Conservation (phyloP, 2,329 filamentous ascomycete species). For the Thelonectria blattea region DNA sequence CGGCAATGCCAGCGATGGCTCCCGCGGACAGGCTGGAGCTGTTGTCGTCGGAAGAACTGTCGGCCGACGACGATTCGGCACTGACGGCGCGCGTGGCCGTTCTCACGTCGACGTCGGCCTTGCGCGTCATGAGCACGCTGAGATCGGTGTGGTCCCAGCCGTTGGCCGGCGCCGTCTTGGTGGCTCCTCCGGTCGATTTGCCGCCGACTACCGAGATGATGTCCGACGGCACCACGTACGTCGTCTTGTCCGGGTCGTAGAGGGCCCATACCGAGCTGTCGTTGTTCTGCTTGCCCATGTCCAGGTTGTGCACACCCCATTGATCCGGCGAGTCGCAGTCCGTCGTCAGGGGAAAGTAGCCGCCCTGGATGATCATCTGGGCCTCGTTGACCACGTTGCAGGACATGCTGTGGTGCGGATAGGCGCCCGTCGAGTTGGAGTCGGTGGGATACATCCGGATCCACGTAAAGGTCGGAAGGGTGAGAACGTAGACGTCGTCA, state of each 20-base stretch:
- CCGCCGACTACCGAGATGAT: slow-evolving; percentile 59
- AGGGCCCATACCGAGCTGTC: slow-evolving; percentile 56
- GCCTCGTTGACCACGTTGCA: slow-evolving; percentile 61
- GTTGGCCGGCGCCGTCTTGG: slow-evolving; percentile 52
- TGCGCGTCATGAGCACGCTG: slow-evolving; percentile 58
- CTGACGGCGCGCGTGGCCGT: slow-evolving; percentile 56
- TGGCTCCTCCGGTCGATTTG: slow-evolving; percentile 58
- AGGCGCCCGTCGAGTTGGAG: slow-evolving; percentile 45
- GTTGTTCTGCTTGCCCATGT: slow-evolving; percentile 57
- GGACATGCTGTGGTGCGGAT: slow-evolving; percentile 60
- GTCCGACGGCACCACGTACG: slow-evolving; percentile 58
- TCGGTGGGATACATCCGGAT: slow-evolving; percentile 58
- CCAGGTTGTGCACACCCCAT: slow-evolving; percentile 63
- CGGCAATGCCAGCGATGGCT: slow-evolving; percentile 52
- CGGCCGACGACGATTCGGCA: slow-evolving; percentile 7
- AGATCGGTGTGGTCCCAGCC: slow-evolving; percentile 61
- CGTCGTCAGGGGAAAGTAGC: slow-evolving; percentile 57
- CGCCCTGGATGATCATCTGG: slow-evolving; percentile 69
- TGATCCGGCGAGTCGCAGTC: slow-evolving; percentile 58
- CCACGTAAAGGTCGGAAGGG: slow-evolving; percentile 67
- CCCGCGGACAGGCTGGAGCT: slow-evolving; percentile 39
- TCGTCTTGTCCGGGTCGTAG: slow-evolving; percentile 55
- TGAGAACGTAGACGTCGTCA: slow-evolving; percentile 66
- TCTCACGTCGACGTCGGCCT: slow-evolving; percentile 52
- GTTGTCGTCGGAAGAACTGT: not conserved